These are phyloP conservation scores for Agaricus blazei DNA, from an alignment of 768 basidiomycete genomes.

Conservation along the genomic window DNA sequence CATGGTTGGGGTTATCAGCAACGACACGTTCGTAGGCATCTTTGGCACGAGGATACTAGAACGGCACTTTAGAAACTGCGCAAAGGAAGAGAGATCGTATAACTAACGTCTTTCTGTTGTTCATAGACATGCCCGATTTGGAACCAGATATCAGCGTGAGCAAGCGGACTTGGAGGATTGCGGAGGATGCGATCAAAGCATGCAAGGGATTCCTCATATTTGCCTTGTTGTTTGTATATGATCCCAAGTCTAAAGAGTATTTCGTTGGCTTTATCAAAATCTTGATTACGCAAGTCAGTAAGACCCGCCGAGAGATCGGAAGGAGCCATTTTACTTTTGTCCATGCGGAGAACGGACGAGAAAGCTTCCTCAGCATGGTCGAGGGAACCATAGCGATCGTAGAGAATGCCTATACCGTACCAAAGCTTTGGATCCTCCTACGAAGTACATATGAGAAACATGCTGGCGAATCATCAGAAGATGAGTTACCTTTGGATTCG, in stretches of 20 bases:
- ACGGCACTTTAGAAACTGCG: slow-evolving; percentile 13
- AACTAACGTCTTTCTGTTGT: slow-evolving; percentile 90
- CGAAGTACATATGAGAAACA: slow-evolving; percentile 4
- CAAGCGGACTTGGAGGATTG: slow-evolving; percentile 92
- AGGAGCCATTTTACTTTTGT: slow-evolving; percentile 68
- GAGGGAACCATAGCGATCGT: slow-evolving; percentile 96
- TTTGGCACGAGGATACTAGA: slow-evolving; percentile 81
- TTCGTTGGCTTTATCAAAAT: slow-evolving; percentile 98
- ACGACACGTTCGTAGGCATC: slow-evolving; percentile 97
- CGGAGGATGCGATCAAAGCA: slow-evolving; percentile 97
- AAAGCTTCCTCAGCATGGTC: slow-evolving; percentile 99
- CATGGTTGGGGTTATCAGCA: slow-evolving; percentile 87
- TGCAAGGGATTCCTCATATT: slow-evolving; percentile 80
- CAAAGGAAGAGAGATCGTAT: background rate
- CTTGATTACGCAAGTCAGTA: slow-evolving; percentile 35
- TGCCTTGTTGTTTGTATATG: slow-evolving; percentile 98
- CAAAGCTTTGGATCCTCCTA: slow-evolving; percentile 96
- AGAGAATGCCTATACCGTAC: slow-evolving; percentile 99
- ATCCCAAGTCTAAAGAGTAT: slow-evolving; percentile 97
- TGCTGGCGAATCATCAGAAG: background rate
- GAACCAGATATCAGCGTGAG: slow-evolving; percentile 99
- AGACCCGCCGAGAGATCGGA: slow-evolving; percentile 4
- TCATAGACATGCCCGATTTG: slow-evolving; percentile 99
- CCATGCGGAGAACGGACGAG: slow-evolving; percentile 92
- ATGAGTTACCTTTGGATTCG: slow-evolving; percentile 79